Conservation (phyloP, 2,329 filamentous ascomycete genomes). For the Fonsecaea multimorphosa region DNA sequence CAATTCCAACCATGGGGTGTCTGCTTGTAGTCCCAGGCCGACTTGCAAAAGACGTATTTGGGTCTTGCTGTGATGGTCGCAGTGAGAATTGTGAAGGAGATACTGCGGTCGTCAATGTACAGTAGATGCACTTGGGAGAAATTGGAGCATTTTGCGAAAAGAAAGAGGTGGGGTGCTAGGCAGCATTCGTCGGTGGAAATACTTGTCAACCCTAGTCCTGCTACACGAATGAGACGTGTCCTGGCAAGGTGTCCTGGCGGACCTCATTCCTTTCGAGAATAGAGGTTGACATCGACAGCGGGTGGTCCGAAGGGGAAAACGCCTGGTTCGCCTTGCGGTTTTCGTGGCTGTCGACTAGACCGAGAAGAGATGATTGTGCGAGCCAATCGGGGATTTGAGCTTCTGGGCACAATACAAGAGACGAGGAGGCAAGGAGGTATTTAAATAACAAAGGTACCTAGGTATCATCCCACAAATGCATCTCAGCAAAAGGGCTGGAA, state of each 20-base stretch:
- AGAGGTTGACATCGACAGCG: not conserved
- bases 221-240: not conserved
- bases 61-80: not conserved
- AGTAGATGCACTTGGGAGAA: slow-evolving; percentile 11
- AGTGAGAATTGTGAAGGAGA: not conserved
- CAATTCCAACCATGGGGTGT: slow-evolving; percentile 40
- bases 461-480: too few species aligned
- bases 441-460: not conserved
- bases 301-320: slow-evolving; percentile 5
- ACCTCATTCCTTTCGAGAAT: not conserved
- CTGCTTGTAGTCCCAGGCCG: not conserved
- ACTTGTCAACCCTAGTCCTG: not conserved
- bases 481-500: too few species aligned
- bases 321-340: slow-evolving; percentile 11
- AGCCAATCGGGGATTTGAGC: slow-evolving; percentile 1
- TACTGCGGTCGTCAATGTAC: not conserved
- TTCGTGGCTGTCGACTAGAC: slow-evolving; percentile 23
- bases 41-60: not conserved
- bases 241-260: not conserved
- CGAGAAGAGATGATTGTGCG: slow-evolving; percentile 26
- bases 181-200: not conserved
- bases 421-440: not conserved
- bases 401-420: not conserved
- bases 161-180: not conserved
- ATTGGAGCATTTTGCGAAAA: slow-evolving; percentile 29